Base-by-base conservation (phyloP, 345 rosid species). In the Citrus trifoliata region DNA sequence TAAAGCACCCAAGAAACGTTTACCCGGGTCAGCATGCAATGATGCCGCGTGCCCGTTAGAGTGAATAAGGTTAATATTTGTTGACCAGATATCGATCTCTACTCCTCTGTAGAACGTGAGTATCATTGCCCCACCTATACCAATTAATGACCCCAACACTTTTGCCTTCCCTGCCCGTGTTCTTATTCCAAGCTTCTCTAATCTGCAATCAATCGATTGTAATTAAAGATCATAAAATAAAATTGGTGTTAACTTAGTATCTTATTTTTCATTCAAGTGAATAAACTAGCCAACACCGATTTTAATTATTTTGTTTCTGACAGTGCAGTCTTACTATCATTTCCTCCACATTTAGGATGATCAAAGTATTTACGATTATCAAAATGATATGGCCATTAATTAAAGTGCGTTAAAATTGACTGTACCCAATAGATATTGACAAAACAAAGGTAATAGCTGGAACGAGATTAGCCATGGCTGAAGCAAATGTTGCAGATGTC, bases 41-140 rank as follows among this genome's bases (percentile, higher is more conserved):
- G 53, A 51, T n/a, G 77, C 6, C 76, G 25, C n/a, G 53, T 46
- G 62, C 35, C 55, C 33, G 3, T 18, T 37, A 19, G 4, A 5
- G 67, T 79, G 79, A 55, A 86, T 78, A 22, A 88, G 80, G 84
- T 88, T 55, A 22, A 85, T 4, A 35, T 82, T 27, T 7, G 88
- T 82, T 24, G 91, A 80, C 82, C 73, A 82, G 1, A 82, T 25
- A 19, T 82, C 37, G 48, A 88, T 69, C 14, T 75, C 77, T 7
- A 51, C 13, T 5, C 95, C 93, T 76, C 84, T 90, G 77, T 83
- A 90, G 71, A 91, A 84, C 7, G 92, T 88, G 63, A 91, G 80
- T 1, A 88, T 58, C 90, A 87, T 88, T 18, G 92, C 93, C 27
- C 95, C 93, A 5, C 83, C 79, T 1, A 91, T 73, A n/a, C 92